Percentiles rank a stretch among this genome's conserved stretches.
phyloP scores from a whole-genome alignment of 1,139 yeast species.

The Hyphopichia buzzinii region DNA sequence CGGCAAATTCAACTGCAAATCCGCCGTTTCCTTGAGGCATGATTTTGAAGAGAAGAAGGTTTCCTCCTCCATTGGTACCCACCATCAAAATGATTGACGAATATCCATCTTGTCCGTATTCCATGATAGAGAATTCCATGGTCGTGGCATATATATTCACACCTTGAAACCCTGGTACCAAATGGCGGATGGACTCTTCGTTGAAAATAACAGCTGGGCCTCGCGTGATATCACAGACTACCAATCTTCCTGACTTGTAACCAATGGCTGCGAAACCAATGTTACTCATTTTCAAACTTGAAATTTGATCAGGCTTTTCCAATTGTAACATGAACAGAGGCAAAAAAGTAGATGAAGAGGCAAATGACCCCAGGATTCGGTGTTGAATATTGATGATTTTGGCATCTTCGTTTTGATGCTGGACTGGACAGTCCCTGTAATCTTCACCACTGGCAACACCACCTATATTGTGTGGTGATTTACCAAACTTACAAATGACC shows the following conservation, averaged over 20 bases:
- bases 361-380: slow-evolving; percentile 33
- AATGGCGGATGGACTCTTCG: slow-evolving; percentile 38
- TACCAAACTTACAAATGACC: slow-evolving; percentile 71
- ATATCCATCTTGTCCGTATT: slow-evolving; percentile 60
- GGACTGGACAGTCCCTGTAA: slow-evolving; percentile 29
- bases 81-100: slow-evolving; percentile 71
- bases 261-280: slow-evolving; percentile 87
- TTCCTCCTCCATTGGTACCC: slow-evolving; percentile 79
- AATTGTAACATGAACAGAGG: slow-evolving; percentile 55
- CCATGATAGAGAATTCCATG: slow-evolving; percentile 73
- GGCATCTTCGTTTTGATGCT: slow-evolving; percentile 37
- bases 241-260: slow-evolving; percentile 69
- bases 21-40: slow-evolving; percentile 70
- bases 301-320: slow-evolving; percentile 40
- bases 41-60: slow-evolving; percentile 63
- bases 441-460: slow-evolving; percentile 16
- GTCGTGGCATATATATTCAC: slow-evolving; percentile 47
- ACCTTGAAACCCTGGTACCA: slow-evolving; percentile 36
- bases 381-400: slow-evolving; percentile 30
- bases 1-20: slow-evolving; percentile 59
- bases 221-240: slow-evolving; percentile 72
- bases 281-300: slow-evolving; percentile 66
- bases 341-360: slow-evolving; percentile 47
- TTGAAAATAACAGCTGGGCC: slow-evolving; percentile 79
- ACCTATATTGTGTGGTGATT: slow-evolving; percentile 13